These are phyloP conservation scores for Aureobasidium sp. DNA, from an alignment of 2,329 filamentous ascomycete species.

Conservation along the genomic window DNA sequence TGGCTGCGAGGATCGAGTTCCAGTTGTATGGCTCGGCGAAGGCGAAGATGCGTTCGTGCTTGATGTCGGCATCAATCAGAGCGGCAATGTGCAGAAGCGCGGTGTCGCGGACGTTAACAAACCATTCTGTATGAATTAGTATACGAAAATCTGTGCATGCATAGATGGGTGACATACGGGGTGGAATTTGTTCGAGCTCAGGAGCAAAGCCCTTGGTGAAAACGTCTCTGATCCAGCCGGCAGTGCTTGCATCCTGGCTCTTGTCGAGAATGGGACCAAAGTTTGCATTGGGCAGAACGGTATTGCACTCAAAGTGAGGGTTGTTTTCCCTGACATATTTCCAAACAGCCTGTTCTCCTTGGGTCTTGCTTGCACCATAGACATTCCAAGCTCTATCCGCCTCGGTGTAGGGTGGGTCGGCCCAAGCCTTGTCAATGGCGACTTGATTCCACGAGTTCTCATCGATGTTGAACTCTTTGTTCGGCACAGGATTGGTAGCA, in stretches of 20 bases:
- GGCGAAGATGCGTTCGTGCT: conserved; percentile 42
- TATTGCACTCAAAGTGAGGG: conserved; percentile 37
- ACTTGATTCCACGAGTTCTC: conserved; percentile 31
- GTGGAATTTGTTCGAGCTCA: conserved; percentile 4
- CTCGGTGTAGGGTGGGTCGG: conserved; percentile 23
- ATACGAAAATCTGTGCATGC: background rate
- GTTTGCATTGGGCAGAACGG: conserved; percentile 21
- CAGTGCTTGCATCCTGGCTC: conserved; percentile 11
- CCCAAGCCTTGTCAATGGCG: conserved; percentile 27
- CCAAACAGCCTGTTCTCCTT: conserved; percentile 40
- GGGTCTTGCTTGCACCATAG: conserved; percentile 40
- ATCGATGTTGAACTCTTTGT: conserved; percentile 28
- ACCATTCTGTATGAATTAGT: conserved; percentile 22
- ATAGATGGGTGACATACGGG: background rate
- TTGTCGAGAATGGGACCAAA: conserved; percentile 14
- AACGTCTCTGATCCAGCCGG: conserved; percentile 10
- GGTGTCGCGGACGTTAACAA: conserved; percentile 36
- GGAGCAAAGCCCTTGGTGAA: conserved; percentile 5
- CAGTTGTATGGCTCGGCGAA: conserved; percentile 38
- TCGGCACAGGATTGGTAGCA: conserved; percentile 25
- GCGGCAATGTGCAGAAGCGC: conserved; percentile 44
- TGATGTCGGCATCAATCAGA: conserved; percentile 35
- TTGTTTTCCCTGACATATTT: conserved; percentile 37
- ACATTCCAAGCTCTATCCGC: conserved; percentile 21
- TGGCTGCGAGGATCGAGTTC: conserved; percentile 31